Evolutionary conservation across 441 rosid genomes (phyloP).

Genomic region (Populus hybrid): DNA sequence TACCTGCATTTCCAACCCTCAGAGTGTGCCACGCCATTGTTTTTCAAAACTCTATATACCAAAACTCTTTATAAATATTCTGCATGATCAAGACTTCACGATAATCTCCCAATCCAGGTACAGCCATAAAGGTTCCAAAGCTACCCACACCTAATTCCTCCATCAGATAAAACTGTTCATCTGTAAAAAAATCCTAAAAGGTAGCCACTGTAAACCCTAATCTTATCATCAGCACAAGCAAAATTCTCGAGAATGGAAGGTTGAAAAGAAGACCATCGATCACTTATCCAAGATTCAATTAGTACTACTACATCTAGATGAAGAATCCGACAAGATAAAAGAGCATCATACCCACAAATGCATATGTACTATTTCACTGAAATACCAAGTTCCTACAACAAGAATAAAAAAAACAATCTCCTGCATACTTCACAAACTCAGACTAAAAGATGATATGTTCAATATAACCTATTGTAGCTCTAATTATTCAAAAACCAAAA

Average conservation of each 20-base stretch:
- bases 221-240: neutral
- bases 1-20: neutral
- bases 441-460: neutral
- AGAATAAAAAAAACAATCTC: neutral
- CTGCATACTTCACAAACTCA: neutral
- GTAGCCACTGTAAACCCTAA: neutral
- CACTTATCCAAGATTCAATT: neutral
- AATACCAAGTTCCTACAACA: neutral
- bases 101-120: neutral
- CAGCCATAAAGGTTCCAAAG: neutral
- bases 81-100: neutral
- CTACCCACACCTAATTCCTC: neutral
- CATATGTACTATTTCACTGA: neutral
- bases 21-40: neutral
- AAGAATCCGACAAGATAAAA: neutral
- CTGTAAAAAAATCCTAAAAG: neutral
- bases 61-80: neutral
- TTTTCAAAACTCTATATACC: neutral
- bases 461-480: neutral
- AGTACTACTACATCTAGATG: neutral
- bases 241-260: neutral
- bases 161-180: neutral
- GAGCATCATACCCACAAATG: neutral
- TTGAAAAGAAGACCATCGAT: neutral
- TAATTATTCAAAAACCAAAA: neutral